A percentile compares a stretch with the other conserved stretches of the same genome.
Evolutionary conservation across 495 filamentous ascomycete species (phyloP).

Genomic region (Aspergillus sclerotioniger): DNA sequence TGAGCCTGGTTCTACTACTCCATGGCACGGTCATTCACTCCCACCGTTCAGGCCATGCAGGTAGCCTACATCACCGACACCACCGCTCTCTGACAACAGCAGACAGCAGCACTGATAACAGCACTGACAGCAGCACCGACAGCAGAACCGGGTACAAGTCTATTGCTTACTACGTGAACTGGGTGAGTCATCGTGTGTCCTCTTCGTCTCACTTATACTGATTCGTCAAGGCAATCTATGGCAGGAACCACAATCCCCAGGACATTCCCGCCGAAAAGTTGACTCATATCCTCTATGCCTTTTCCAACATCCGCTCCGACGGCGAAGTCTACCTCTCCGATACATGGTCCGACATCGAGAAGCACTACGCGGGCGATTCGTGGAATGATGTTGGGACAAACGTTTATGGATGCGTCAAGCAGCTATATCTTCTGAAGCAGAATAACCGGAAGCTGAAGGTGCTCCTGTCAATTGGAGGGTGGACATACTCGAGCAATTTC

Average conservation of each 20-base stretch:
- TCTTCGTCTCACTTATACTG: background rate
- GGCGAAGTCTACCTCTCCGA: constrained; percentile 79
- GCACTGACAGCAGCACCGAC: background rate
- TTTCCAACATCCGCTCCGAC: constrained; percentile 64
- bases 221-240: constrained; percentile 16
- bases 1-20: background rate
- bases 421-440: constrained; percentile 79
- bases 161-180: constrained; percentile 87
- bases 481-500: constrained; percentile 76
- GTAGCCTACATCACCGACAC: background rate
- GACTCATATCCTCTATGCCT: constrained; percentile 86
- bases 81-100: background rate
- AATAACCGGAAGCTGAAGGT: constrained; percentile 77
- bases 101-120: background rate
- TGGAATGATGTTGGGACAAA: constrained; percentile 67
- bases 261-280: constrained; percentile 71
- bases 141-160: constrained; percentile 52
- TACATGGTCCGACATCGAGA: constrained; percentile 72
- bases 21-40: background rate
- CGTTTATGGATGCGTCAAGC: constrained; percentile 85
- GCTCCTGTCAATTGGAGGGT: constrained; percentile 65
- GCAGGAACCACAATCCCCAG: constrained; percentile 67
- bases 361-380: constrained; percentile 77
- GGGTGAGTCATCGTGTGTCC: constrained; percentile 37
- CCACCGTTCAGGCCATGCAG: background rate